Evolutionary conservation across 495 filamentous ascomycete genomes (phyloP), one percentile per base, ranked within the genome.

Genomic region (Neurospora sp.): DNA sequence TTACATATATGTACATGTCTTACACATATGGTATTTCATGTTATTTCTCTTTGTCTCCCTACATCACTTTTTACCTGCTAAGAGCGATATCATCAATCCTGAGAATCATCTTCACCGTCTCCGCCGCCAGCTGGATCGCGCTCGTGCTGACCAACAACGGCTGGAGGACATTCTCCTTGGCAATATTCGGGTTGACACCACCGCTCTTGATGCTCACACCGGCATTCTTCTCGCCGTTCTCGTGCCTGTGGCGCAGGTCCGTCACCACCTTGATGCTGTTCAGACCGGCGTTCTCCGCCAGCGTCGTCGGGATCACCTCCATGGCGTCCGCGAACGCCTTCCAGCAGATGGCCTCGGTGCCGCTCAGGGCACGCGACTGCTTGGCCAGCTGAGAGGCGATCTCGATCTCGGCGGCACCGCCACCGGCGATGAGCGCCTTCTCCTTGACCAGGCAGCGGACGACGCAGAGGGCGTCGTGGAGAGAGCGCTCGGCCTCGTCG

Each of bases 261-360:
- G 96, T 99, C n/a, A 99, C 96, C 18, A 99, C 96, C 83, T 94
- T 96, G 87, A 99, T 98, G 78, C 91, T 93, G 86, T 98, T 98
- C 72, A 99, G 87, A 41, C 96, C 96, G 1, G 96, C 96, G 77
- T 99, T 99, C 85, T 99, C 96, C 3, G 96, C 96, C 62, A 99
- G 88, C 2, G 96, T 99, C 31, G 94, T 97, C 18, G 96, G 96
- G 73, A 98, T 94, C 9, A 99, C 93, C 85, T 99, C 96, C 87
- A 99, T 92, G 38, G 96, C 96, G 75, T 98, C 96, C 10, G 96
- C 96, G 76, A 99, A 99, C 11, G 94, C 95, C 82, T 97, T 97
- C 92, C 92, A 99, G 88, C 96, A 99, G 78, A 99, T 97, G 39
- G 93, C 89, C 80, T 99, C 96, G 23, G 96, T 98, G 71, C 96